Conservation (phyloP, 2,329 filamentous ascomycete species). For the Xylaria sp. region DNA sequence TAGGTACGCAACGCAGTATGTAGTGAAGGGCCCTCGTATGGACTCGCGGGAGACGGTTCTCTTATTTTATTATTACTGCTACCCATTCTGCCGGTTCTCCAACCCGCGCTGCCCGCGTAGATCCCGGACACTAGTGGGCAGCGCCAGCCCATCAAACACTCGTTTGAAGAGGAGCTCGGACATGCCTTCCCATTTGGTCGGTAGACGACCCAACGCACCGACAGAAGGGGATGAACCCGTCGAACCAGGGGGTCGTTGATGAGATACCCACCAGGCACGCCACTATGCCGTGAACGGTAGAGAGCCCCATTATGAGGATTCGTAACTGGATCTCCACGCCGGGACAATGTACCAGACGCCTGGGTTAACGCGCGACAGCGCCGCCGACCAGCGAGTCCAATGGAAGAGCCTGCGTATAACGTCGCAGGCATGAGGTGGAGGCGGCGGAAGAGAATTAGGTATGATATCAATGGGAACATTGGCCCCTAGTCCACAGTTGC, state of each 20-base stretch:
- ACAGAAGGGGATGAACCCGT: neutral
- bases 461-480: conserved; percentile 9
- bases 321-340: conserved; percentile 8
- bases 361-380: conserved; percentile 10
- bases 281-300: conserved; percentile 9
- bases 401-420: neutral
- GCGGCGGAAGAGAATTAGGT: conserved; percentile 2
- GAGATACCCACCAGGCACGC: conserved; percentile 10
- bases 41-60: neutral
- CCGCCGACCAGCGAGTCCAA: conserved; percentile 14
- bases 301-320: conserved; percentile 8
- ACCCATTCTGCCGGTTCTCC: neutral
- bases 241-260: conserved; percentile 3
- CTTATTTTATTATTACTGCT: neutral
- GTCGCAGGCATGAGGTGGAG: neutral
- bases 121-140: neutral
- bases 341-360: conserved; percentile 19
- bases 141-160: neutral
- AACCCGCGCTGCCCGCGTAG: neutral
- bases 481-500: too few species aligned
- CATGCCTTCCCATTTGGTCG: conserved; percentile 14
- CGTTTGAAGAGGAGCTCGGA: conserved; percentile 6
- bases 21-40: too few species aligned
- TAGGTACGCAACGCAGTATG: too few species aligned
- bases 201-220: neutral